Evolutionary conservation across 1,284 basidiomycete genomes (phyloP).

Genomic region (Papiliotrema nemorosa): DNA sequence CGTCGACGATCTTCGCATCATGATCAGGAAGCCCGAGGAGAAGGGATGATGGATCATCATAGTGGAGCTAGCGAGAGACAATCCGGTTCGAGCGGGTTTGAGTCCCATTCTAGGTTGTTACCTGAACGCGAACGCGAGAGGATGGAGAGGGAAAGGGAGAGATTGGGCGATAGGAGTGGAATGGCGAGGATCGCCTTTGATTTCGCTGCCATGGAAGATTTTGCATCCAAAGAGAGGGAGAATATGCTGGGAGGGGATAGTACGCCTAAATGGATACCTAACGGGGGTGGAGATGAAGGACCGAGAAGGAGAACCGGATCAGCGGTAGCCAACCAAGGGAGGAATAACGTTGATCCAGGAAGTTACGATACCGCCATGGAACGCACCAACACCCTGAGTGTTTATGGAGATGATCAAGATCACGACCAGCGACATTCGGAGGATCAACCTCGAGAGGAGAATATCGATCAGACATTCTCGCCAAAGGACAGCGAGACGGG

Average conservation of each 20-base stretch:
- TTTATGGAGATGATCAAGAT: neutral
- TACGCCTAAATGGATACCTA: slow-evolving; percentile 4
- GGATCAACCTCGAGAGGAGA: slow-evolving; percentile 27
- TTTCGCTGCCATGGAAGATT: slow-evolving; percentile 75
- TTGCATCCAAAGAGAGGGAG: slow-evolving; percentile 66
- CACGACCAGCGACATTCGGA: slow-evolving; percentile 3
- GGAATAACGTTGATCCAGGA: neutral
- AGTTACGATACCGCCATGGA: neutral
- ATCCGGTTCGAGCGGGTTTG: slow-evolving; percentile 19
- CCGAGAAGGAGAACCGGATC: slow-evolving; percentile 8
- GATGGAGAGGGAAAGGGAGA: neutral
- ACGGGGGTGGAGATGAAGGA: slow-evolving; percentile 5
- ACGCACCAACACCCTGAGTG: too few species aligned
- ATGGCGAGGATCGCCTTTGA: slow-evolving; percentile 57
- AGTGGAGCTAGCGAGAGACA: neutral
- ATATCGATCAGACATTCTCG: slow-evolving; percentile 22
- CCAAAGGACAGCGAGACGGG: slow-evolving; percentile 23
- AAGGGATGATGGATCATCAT: slow-evolving; percentile 11
- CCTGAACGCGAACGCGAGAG: slow-evolving; percentile 3
- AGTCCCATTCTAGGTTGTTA: slow-evolving; percentile 20
- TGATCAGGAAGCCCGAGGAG: slow-evolving; percentile 14
- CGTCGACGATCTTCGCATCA: slow-evolving; percentile 5
- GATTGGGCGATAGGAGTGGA: neutral
- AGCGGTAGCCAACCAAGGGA: slow-evolving; percentile 1
- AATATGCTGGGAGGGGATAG: slow-evolving; percentile 46